Evolutionary conservation across 345 rosid species (phyloP).

Genomic region (Adansonia digitata): DNA sequence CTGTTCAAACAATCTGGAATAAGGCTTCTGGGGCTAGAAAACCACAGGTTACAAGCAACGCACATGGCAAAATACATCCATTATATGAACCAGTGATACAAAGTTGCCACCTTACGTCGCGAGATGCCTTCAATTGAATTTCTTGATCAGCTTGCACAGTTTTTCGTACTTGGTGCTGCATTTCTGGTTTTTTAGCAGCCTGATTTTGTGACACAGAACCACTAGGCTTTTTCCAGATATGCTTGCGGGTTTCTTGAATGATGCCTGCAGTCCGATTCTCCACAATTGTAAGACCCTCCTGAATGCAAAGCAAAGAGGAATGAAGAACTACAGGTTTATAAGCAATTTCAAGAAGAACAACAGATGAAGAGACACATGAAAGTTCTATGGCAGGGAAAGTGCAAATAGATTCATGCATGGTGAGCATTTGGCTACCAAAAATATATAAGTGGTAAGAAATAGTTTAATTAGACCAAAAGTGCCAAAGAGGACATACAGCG

Average conservation of each 20-base stretch:
- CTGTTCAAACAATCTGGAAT: neutral
- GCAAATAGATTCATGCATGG: neutral
- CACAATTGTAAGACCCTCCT: constrained; percentile 82
- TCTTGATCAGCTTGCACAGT: constrained; percentile 61
- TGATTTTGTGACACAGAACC: constrained; percentile 33
- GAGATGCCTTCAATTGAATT: constrained; percentile 96
- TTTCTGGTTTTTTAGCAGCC: constrained; percentile 30
- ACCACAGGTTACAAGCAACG: constrained; percentile 13
- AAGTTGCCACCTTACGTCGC: constrained; percentile 98
- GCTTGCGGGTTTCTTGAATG: constrained; percentile 79
- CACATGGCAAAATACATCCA: constrained; percentile 24
- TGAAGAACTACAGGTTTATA: neutral
- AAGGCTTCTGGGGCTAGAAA: constrained; percentile 1
- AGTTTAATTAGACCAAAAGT: neutral
- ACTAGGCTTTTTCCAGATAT: constrained; percentile 56
- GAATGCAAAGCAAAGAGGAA: constrained; percentile 15
- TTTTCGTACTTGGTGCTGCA: constrained; percentile 30
- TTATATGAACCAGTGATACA: constrained; percentile 40
- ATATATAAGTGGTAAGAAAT: neutral
- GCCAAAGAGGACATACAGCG: neutral
- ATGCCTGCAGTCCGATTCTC: constrained; percentile 81
- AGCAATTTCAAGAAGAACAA: neutral
- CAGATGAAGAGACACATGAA: neutral
- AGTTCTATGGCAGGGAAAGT: neutral
- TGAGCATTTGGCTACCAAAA: neutral